A percentile compares a stretch with the other conserved stretches of the same genome.
These are phyloP conservation scores for Aspergillus unguis DNA, from an alignment of 2,329 filamentous ascomycete genomes.

Conservation along the genomic window DNA sequence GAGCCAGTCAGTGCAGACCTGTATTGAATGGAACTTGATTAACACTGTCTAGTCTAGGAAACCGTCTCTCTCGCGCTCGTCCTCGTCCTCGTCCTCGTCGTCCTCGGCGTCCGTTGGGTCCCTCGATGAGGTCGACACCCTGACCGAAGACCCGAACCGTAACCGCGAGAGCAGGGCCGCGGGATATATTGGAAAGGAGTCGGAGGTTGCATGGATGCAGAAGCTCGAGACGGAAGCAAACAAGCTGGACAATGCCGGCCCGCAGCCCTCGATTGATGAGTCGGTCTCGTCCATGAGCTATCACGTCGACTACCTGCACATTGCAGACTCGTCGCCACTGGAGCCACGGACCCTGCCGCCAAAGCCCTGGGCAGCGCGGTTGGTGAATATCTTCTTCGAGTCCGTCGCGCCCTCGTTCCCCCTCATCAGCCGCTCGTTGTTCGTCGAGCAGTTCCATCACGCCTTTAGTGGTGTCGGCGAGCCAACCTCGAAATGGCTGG, in stretches of 20 bases:
- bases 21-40: too few species aligned
- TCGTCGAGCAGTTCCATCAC: conserved; percentile 32
- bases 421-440: conserved; percentile 36
- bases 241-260: not conserved
- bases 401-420: conserved; percentile 40
- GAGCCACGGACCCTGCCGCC: conserved; percentile 1
- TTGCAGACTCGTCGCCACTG: not conserved
- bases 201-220: conserved; percentile 7
- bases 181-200: conserved; percentile 7
- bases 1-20: not conserved
- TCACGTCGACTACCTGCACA: conserved; percentile 1
- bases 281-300: not conserved
- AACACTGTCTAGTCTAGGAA: too few species aligned
- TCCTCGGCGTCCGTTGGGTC: conserved; percentile 1
- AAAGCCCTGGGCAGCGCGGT: conserved; percentile 28
- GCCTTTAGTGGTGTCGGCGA: conserved; percentile 18
- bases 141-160: conserved; percentile 6
- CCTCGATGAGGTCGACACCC: not conserved
- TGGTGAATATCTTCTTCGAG: conserved; percentile 37
- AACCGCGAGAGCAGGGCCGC: not conserved
- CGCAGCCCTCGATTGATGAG: not conserved
- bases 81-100: not conserved
- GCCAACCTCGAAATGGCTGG: conserved; percentile 36
- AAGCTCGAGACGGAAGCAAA: not conserved
- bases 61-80: too few species aligned